Percentiles rank a stretch among this genome's conserved stretches.
Conservation (phyloP, 1,284 basidiomycete genomes). For the Ustanciosporium gigantosporum region DNA sequence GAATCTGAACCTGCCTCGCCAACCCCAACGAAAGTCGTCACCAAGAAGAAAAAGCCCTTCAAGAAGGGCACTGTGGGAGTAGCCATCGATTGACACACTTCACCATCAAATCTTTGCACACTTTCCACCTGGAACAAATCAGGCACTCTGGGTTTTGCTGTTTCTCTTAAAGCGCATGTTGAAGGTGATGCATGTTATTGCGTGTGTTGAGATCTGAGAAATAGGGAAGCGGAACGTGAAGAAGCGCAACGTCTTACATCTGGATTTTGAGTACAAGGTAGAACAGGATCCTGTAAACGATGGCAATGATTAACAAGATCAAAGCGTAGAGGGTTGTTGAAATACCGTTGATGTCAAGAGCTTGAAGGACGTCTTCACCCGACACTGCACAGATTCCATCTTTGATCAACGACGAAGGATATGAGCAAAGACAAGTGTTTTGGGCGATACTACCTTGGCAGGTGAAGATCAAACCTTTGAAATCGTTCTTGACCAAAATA, state of each 20-base stretch:
- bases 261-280: conserved; percentile 39
- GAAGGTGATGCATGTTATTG: no score
- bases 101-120: no score
- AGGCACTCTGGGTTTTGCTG: no score
- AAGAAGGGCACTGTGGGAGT: neutral
- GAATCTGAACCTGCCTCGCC: no score
- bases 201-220: no score
- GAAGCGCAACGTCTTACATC: no score
- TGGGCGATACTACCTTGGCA: conserved; percentile 61
- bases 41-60: conserved; percentile 18
- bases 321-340: conserved; percentile 51
- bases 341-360: conserved; percentile 42
- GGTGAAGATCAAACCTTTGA: conserved; percentile 65
- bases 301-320: conserved; percentile 32
- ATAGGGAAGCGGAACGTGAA: no score
- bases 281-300: conserved; percentile 56
- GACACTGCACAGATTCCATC: conserved; percentile 17
- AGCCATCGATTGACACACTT: no score
- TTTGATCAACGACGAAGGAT: conserved; percentile 11
- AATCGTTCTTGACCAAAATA: conserved; percentile 65
- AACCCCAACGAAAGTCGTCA: conserved; percentile 10
- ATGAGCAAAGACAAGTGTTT: conserved; percentile 24
- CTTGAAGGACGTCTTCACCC: conserved; percentile 31
- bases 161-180: no score
- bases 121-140: no score